These are phyloP conservation scores for Clathrospora elynae DNA, from an alignment of 2,329 filamentous ascomycete genomes.

Conservation along the genomic window DNA sequence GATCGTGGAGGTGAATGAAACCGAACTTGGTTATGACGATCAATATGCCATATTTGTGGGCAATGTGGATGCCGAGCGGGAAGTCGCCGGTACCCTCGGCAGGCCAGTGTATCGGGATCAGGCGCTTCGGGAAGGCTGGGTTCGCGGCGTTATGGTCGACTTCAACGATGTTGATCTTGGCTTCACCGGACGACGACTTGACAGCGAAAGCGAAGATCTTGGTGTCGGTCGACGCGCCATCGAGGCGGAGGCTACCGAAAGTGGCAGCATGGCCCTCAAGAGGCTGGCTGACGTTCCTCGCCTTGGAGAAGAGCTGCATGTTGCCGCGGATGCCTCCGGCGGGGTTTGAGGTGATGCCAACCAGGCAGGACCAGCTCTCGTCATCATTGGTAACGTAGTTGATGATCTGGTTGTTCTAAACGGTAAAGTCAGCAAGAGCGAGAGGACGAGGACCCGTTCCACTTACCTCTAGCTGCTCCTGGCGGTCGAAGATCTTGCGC, in stretches of 20 bases:
- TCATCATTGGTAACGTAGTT: conserved; percentile 97
- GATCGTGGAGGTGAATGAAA: conserved; percentile 97
- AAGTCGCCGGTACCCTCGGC: conserved; percentile 95
- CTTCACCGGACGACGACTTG: conserved; percentile 76
- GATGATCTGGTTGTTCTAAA: conserved; percentile 94
- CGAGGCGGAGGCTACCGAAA: conserved; percentile 86
- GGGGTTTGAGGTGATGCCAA: conserved; percentile 92
- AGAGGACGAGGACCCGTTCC: neutral
- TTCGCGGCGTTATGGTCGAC: conserved; percentile 92
- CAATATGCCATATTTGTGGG: conserved; percentile 93
- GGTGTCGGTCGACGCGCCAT: conserved; percentile 86
- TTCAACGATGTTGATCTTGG: conserved; percentile 97
- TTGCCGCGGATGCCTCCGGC: conserved; percentile 91
- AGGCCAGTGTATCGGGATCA: conserved; percentile 97
- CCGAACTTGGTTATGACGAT: conserved; percentile 99
- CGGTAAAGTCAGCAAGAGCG: conserved; percentile 11
- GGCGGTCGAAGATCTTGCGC: conserved; percentile 92
- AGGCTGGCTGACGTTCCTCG: conserved; percentile 94
- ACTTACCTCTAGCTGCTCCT: conserved; percentile 82
- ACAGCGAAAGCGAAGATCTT: conserved; percentile 98
- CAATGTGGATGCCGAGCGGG: conserved; percentile 96
- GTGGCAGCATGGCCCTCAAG: conserved; percentile 97
- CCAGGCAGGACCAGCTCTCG: conserved; percentile 97
- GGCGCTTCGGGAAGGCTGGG: conserved; percentile 90
- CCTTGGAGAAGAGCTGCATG: conserved; percentile 96